phyloP scores from a whole-genome alignment of 331 rosid genomes.

The Prunus yedoensis region DNA sequence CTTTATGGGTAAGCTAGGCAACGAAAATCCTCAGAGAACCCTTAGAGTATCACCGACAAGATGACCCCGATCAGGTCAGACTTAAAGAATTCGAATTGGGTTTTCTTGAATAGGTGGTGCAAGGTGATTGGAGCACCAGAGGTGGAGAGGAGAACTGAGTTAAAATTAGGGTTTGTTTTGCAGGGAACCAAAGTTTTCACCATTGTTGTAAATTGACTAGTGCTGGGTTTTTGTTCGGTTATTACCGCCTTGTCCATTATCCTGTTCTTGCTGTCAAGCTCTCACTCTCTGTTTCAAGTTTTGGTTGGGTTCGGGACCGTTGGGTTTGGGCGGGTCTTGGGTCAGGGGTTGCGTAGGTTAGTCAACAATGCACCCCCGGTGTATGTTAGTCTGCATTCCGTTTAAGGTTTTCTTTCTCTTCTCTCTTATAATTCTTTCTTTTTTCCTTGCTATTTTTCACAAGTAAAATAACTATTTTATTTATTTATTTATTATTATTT shows the following conservation, averaged over 20 bases:
- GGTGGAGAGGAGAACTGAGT: not conserved
- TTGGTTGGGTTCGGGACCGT: not conserved
- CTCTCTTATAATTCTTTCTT: not conserved
- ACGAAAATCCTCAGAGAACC: not conserved
- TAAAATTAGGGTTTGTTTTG: conserved; percentile 12
- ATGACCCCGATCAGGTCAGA: not conserved
- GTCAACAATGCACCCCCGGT: not conserved
- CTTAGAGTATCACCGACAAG: conserved; percentile 1
- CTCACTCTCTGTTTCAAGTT: not conserved
- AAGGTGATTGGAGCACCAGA: conserved; percentile 10
- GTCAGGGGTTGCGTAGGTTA: not conserved
- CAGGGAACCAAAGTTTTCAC: conserved; percentile 10
- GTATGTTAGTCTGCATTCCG: not conserved
- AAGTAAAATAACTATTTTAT: not conserved
- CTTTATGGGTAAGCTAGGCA: conserved; percentile 3
- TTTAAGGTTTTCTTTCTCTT: not conserved
- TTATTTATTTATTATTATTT: too few species aligned
- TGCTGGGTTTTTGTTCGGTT: conserved; percentile 15
- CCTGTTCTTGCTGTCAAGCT: not conserved
- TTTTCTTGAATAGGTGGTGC: conserved; percentile 6
- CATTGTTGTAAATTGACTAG: conserved; percentile 1
- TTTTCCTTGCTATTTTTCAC: not conserved
- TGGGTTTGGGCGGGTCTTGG: not conserved
- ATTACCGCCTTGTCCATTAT: not conserved
- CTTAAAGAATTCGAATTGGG: not conserved